Base-by-base conservation (phyloP, 2,329 filamentous ascomycete species). In the Cercospora sp. region DNA sequence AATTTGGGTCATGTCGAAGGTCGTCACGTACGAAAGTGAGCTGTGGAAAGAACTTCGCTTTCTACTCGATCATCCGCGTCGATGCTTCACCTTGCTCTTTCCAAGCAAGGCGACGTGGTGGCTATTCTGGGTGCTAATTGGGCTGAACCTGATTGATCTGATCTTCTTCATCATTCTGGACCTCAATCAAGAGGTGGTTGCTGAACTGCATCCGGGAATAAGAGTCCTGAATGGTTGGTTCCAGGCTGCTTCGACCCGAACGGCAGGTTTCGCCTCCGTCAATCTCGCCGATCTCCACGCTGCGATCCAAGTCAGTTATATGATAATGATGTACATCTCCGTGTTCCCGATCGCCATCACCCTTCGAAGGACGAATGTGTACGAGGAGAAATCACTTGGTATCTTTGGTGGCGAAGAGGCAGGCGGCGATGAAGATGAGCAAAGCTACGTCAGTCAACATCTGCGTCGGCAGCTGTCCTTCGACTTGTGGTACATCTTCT, bases 321-420 rank as follows among this genome's bases (percentile, higher is more conserved):
- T 98, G 80, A 90, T 98, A 79, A 98, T 98, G 95, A 98, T 98
- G 95, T 98, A 98, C 80, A 97, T 98, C 70, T 97, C 94, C 67
- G 92, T 97, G 68, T 97, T 97, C 74, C 94, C 94, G 5, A 97
- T 98, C 74, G 94, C 95, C 77, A 98, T 98, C 75, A 95, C 92
- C 6, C 91, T 98, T 74, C 93, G 94, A 63, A 86, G 92, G 71
- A 97, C 94, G 67, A 98, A 98, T 78, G 94, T 97, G 2, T 98
- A 98, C 82, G 94, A 97, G 80, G 94, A 98, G 78, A 92, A 90
- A 72, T 92, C 90, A 0, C 86, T 95, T 0, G 92, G 92, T 5
- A 88, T 96, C 31, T 93, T 91, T 75, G 83, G 82, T 60, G 81
- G 81, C 20, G 76, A 81, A n/a, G 76, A 82, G 40, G 84, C 85